A percentile compares a stretch with the other conserved stretches of the same genome.
These are phyloP conservation scores for Solanum appendiculatum DNA, from an alignment of 257 asterid genomes.

Conservation along the genomic window DNA sequence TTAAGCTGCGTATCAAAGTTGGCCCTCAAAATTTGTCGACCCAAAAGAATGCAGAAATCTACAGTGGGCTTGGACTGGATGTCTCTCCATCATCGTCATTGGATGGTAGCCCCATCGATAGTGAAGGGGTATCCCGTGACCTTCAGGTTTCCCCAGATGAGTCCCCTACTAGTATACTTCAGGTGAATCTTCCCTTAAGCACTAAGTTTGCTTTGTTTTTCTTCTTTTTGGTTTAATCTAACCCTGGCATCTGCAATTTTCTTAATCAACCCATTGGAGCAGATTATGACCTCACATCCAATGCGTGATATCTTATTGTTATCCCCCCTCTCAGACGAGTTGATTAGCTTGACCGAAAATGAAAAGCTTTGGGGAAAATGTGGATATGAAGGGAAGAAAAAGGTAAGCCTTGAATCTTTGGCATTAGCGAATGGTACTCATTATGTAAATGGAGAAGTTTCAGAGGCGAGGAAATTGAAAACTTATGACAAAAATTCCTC, in stretches of 20 bases:
- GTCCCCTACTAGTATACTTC: slow-evolving; percentile 89
- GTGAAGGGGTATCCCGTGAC: slow-evolving; percentile 43
- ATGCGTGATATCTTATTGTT: slow-evolving; percentile 28
- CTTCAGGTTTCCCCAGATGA: slow-evolving; percentile 37
- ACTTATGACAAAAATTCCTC: slow-evolving; percentile 25
- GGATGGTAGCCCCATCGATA: slow-evolving; percentile 57
- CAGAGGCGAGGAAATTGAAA: slow-evolving; percentile 28
- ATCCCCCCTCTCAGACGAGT: slow-evolving; percentile 74
- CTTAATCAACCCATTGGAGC: slow-evolving; percentile 20
- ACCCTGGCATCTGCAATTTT: neutral
- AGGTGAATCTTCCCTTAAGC: slow-evolving; percentile 39
- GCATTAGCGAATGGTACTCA: slow-evolving; percentile 39
- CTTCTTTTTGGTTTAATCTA: neutral
- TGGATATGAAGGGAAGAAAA: slow-evolving; percentile 30
- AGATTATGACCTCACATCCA: slow-evolving; percentile 83
- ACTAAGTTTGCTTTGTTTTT: neutral
- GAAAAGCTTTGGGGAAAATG: slow-evolving; percentile 30
- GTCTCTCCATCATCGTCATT: slow-evolving; percentile 84
- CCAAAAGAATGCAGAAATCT: slow-evolving; percentile 75
- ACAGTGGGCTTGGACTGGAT: slow-evolving; percentile 91
- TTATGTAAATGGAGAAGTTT: slow-evolving; percentile 32
- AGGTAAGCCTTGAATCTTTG: slow-evolving; percentile 22
- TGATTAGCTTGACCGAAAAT: slow-evolving; percentile 34
- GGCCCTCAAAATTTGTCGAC: slow-evolving; percentile 61
- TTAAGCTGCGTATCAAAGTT: slow-evolving; percentile 87